Evolutionary conservation across 257 asterid species (phyloP).

Genomic region (Mentha longifolia): DNA sequence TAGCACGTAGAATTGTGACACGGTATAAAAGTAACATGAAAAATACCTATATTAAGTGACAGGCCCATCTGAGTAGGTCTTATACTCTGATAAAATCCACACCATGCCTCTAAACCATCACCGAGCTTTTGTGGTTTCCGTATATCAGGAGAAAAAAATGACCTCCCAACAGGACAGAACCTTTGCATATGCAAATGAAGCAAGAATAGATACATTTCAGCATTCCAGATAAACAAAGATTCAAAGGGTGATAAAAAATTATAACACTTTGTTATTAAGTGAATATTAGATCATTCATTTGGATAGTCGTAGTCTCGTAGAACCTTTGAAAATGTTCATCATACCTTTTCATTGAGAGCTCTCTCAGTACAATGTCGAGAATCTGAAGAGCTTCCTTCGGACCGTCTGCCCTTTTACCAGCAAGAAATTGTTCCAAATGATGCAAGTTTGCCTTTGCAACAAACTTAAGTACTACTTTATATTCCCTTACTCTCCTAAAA

Average conservation of each 20-base stretch:
- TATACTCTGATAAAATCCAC: conserved; percentile 97
- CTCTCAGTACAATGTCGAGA: conserved; percentile 92
- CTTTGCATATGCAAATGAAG: conserved; percentile 41
- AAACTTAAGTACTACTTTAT: conserved; percentile 81
- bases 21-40: background rate
- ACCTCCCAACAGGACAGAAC: conserved; percentile 92
- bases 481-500: conserved; percentile 83
- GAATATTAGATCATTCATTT: background rate
- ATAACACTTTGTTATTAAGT: background rate
- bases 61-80: conserved; percentile 99
- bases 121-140: conserved; percentile 91
- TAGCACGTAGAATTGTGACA: background rate
- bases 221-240: background rate
- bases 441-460: conserved; percentile 87
- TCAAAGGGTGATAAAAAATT: background rate
- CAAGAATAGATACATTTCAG: conserved; percentile 18
- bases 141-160: conserved; percentile 88
- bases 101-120: conserved; percentile 98
- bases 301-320: too few relatives aligned
- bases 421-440: conserved; percentile 90
- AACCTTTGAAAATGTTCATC: background rate
- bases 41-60: conserved; percentile 87
- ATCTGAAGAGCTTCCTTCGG: conserved; percentile 96
- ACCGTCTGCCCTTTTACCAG: conserved; percentile 94
- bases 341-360: conserved; percentile 83